Evolutionary conservation across 306 rosid genomes (phyloP).

Genomic region (Bauhinia variegata): DNA sequence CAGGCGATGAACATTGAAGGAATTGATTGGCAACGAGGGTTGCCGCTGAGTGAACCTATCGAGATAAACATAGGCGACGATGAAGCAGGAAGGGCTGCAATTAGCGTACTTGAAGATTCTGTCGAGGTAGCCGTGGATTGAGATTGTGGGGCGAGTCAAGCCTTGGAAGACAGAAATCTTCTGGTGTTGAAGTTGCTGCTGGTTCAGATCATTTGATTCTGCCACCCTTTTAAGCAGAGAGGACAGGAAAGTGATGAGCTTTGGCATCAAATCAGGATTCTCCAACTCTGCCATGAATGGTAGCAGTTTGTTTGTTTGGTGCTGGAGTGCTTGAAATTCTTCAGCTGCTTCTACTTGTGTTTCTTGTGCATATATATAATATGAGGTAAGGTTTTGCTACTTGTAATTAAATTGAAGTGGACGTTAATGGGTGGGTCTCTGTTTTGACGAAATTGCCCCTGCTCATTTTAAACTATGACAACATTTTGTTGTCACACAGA

Average conservation of each 20-base stretch:
- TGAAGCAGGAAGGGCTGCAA: constrained; percentile 86
- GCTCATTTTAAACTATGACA: constrained; percentile 24
- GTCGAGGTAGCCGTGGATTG: constrained; percentile 78
- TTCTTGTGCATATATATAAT: constrained; percentile 27
- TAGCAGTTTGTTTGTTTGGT: constrained; percentile 20
- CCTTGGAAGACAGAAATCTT: constrained; percentile 90
- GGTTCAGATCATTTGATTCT: constrained; percentile 71
- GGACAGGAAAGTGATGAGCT: constrained; percentile 73
- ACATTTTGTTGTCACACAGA: too few species aligned
- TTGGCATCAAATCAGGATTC: constrained; percentile 71
- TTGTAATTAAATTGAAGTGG: constrained; percentile 8
- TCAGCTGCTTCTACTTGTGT: neutral
- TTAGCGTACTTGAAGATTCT: constrained; percentile 94
- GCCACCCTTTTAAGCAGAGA: constrained; percentile 78
- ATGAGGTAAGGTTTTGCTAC: neutral
- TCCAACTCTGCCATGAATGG: constrained; percentile 81
- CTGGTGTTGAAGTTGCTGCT: constrained; percentile 50
- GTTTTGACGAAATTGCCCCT: constrained; percentile 35
- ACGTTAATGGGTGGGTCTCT: constrained; percentile 31
- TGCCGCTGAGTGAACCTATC: constrained; percentile 88
- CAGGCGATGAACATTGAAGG: constrained; percentile 84
- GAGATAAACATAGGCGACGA: constrained; percentile 87
- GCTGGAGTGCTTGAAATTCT: constrained; percentile 38
- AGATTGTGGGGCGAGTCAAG: constrained; percentile 71
- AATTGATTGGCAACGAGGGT: constrained; percentile 75